These are phyloP conservation scores for Pyricularia pennisetigena DNA, from an alignment of 2,329 filamentous ascomycete species.

Conservation along the genomic window DNA sequence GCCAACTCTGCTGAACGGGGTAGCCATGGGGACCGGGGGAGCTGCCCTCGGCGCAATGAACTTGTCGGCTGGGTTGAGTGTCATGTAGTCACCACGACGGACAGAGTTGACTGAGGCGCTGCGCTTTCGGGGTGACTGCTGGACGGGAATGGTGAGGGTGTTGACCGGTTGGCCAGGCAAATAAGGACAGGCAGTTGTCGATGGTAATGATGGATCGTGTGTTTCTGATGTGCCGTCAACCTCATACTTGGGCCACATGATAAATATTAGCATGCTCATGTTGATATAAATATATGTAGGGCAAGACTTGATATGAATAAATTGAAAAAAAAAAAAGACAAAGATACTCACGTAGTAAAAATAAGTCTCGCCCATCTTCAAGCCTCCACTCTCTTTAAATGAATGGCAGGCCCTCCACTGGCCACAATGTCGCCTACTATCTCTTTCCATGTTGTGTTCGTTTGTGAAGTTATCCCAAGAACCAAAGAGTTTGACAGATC, in stretches of 20 bases:
- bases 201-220: conserved; percentile 61
- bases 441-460: conserved; percentile 71
- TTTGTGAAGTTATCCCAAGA: conserved; percentile 92
- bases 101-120: conserved; percentile 58
- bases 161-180: conserved; percentile 85
- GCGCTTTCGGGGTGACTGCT: conserved; percentile 49
- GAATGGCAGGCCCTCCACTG: conserved; percentile 84
- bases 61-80: conserved; percentile 70
- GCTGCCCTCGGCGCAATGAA: conserved; percentile 59
- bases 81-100: conserved; percentile 50
- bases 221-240: conserved; percentile 69
- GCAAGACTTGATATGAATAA: neutral
- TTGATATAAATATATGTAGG: neutral
- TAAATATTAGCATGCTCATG: conserved; percentile 4
- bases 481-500: conserved; percentile 71
- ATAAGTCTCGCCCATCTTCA: conserved; percentile 89
- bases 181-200: conserved; percentile 72
- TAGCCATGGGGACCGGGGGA: conserved; percentile 32
- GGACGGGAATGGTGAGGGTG: conserved; percentile 68
- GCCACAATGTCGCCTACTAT: conserved; percentile 60
- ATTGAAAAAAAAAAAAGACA: conserved; percentile 2
- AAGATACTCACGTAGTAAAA: conserved; percentile 76
- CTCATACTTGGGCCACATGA: conserved; percentile 54
- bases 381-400: conserved; percentile 71
- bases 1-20: conserved; percentile 23